Base-by-base conservation (phyloP, 2,329 filamentous ascomycete species). In the Aspergillus terreus region DNA sequence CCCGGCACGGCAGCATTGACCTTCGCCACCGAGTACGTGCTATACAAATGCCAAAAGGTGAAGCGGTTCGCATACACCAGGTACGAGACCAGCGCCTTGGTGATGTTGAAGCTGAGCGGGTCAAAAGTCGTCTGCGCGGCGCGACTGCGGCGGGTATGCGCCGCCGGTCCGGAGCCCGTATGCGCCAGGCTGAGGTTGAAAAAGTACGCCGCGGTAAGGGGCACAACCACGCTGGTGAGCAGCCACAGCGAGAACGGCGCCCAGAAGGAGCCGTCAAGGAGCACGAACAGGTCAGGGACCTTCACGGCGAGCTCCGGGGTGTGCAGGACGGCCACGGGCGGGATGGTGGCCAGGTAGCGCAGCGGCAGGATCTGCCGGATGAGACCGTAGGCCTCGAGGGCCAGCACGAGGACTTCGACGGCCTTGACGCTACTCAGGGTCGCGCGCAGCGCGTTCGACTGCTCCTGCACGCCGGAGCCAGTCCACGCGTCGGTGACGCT, bases 51-150 rank as follows among this genome's bases (percentile, higher is more conserved):
- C 58, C 64, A 70, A 52, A 74, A 70, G 23, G 60, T 66, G 56
- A 73, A 72, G 17, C 66, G 62, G 7, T 69, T 83, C 9, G 80
- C 82, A 67, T 92, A 96, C 15, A 96, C 85, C 32, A 92, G 80
- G 70, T 88, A 96, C 6, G 88, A 85, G 53, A 92, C 72, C 49
- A 97, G 69, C 0, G 87, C 92, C 77, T 96, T 96, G 62, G 83
- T 83, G 51, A 97, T 85, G 75, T 92, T 95, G 75, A 95, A 99
- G 19, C 86, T 88, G 66, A 97, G 76, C 4, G 92, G 92, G 68
- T 99, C 94, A 58, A 92, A 84, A 40, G 56, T 65, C 5, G 64
- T 42, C 25, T 54, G 51, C 14, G 62, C 67, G 53, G 46, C 43
- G 61, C 52, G 19, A 60, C 47, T 12, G 51, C 51, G 30, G 62